Conservation (phyloP, 805 yeast species). For the Hermanozyma aechmeae region DNA sequence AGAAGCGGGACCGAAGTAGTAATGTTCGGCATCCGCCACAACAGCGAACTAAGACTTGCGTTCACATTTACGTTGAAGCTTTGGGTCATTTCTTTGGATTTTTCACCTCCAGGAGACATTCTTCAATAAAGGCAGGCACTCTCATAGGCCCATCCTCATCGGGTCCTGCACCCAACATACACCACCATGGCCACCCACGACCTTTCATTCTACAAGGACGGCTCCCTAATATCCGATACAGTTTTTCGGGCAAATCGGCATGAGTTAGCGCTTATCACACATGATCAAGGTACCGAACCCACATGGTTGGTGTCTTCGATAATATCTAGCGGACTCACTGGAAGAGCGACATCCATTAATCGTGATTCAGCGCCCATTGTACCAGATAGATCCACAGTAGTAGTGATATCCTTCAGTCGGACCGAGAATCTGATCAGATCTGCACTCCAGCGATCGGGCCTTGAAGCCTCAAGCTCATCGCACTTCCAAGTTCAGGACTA, state of each 20-base stretch:
- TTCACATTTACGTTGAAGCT: too few relatives aligned
- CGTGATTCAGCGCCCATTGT: conserved; percentile 13
- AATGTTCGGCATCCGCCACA: too few relatives aligned
- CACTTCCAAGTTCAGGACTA: conserved; percentile 35
- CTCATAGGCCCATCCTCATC: neutral
- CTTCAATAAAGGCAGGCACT: neutral
- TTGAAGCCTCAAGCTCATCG: conserved; percentile 9
- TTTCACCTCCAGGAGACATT: neutral
- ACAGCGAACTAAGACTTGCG: too few relatives aligned
- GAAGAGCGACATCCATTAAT: conserved; percentile 35
- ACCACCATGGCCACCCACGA: conserved; percentile 23
- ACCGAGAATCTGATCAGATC: conserved; percentile 21
- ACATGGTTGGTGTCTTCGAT: conserved; percentile 53
- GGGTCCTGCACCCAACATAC: neutral
- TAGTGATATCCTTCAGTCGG: conserved; percentile 27
- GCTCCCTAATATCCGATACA: conserved; percentile 29
- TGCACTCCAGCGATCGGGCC: conserved; percentile 31
- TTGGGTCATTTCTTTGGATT: too few relatives aligned
- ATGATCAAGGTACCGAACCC: conserved; percentile 46
- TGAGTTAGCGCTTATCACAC: conserved; percentile 20
- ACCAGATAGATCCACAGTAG: conserved; percentile 19
- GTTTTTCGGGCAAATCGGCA: conserved; percentile 7
- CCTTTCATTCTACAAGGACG: conserved; percentile 42
- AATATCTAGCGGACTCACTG: conserved; percentile 41
- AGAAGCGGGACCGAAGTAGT: too few relatives aligned